These are phyloP conservation scores for Apiospora rasikravindrae DNA, from an alignment of 2,329 filamentous ascomycete genomes.

Conservation along the genomic window DNA sequence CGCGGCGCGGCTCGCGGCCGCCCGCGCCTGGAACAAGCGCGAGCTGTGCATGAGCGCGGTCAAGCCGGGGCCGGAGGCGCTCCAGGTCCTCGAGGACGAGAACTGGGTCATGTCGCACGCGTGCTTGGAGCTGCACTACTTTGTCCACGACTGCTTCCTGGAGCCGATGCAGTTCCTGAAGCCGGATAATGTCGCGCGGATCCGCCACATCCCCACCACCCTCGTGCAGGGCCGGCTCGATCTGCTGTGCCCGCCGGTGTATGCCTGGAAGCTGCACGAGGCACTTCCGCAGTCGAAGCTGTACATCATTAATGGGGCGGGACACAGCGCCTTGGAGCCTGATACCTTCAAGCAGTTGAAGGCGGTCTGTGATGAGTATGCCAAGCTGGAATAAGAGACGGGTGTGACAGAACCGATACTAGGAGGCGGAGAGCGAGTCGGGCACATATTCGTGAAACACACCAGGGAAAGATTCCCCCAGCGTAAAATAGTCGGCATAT, in stretches of 20 bases:
- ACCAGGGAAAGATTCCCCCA: neutral
- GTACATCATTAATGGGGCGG: constrained; percentile 39
- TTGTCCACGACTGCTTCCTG: constrained; percentile 41
- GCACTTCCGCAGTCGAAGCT: constrained; percentile 40
- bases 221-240: constrained; percentile 54
- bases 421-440: too few species aligned
- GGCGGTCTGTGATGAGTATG: constrained; percentile 23
- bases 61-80: constrained; percentile 27
- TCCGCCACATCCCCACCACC: constrained; percentile 36
- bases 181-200: constrained; percentile 41
- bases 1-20: constrained; percentile 37
- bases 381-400: neutral
- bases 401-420: neutral
- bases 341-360: constrained; percentile 20
- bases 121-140: constrained; percentile 45
- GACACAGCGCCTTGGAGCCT: constrained; percentile 36
- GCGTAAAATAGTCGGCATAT: neutral
- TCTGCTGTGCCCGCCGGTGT: constrained; percentile 48
- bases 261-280: constrained; percentile 47
- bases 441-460: too few species aligned
- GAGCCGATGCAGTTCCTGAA: constrained; percentile 39
- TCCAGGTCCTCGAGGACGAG: constrained; percentile 38
- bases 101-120: constrained; percentile 41
- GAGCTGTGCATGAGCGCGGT: constrained; percentile 40
- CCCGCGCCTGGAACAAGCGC: constrained; percentile 43